Percentiles rank a stretch among this genome's conserved stretches.
These are phyloP conservation scores for Colletotrichum incanum DNA, from an alignment of 2,329 filamentous ascomycete species.

Conservation along the genomic window DNA sequence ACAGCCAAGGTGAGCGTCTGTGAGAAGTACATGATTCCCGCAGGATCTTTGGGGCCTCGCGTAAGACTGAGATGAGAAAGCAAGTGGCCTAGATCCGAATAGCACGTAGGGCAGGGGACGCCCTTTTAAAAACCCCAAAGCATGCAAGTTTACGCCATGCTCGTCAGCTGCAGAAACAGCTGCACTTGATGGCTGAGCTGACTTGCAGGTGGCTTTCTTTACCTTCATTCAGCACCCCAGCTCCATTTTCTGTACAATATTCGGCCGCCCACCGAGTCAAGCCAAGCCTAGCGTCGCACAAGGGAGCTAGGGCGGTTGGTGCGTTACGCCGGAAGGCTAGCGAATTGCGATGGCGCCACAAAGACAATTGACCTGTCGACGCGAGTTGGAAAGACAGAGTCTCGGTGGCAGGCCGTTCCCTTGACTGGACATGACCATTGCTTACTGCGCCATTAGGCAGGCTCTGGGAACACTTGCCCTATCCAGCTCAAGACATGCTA, in stretches of 20 bases:
- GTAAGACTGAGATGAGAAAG: too few relatives aligned
- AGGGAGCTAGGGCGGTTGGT: slow-evolving; percentile 16
- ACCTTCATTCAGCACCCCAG: background rate
- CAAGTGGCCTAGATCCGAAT: background rate
- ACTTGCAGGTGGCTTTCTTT: slow-evolving; percentile 6
- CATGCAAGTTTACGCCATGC: background rate
- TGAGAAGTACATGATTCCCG: slow-evolving; percentile 18
- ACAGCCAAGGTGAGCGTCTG: background rate
- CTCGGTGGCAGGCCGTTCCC: background rate
- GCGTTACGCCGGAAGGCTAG: slow-evolving; percentile 4
- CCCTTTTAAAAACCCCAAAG: background rate
- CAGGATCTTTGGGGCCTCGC: background rate
- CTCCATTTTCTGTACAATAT: slow-evolving; percentile 6
- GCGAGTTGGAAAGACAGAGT: slow-evolving; percentile 8
- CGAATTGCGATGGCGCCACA: background rate
- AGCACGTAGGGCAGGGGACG: background rate
- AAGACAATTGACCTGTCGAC: background rate
- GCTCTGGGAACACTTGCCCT: background rate
- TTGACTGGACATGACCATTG: background rate
- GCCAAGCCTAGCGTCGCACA: slow-evolving; percentile 1
- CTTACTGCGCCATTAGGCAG: background rate
- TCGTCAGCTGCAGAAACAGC: slow-evolving; percentile 13
- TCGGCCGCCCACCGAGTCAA: background rate
- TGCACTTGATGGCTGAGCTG: background rate
- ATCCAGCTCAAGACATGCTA: background rate